Base-by-base conservation (phyloP, 805 yeast species). In the Candida tallmaniae region DNA sequence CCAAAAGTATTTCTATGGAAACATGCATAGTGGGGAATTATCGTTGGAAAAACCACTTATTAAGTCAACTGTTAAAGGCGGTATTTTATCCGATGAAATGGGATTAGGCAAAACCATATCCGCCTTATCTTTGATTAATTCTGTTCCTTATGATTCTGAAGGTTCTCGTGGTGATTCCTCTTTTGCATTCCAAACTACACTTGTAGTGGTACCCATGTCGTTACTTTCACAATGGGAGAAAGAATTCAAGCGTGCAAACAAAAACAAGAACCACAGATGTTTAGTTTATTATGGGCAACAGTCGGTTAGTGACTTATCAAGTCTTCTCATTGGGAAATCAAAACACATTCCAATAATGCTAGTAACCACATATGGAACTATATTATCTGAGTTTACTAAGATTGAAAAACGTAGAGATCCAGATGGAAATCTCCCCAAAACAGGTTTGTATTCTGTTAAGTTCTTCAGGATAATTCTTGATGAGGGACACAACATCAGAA, bases 51-150 rank as follows among this genome's bases (percentile, higher is more conserved):
- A 73, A 41, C 97, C 96, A 1, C 47, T 78, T 9, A 62, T 87
- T 26, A 75, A 70, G 38, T 67, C 80, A 2, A 50, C 72, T 13
- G 70, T 80, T 31, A 67, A 69, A 31, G 97, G 97, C 23, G 97
- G 97, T 2, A 83, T 89, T 14, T 61, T 89, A 11, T 95, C 97
- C 0, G 97, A 89, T 61, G 97, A 89, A 55, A 89, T 89, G 97
- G 97, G 97, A 0, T 66, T 89, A 6, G 97, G 97, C 27, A 89
- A 89, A 52, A 89, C 97, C 0, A 83, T 89, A 16, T 83, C 95
- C 1, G 77, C 95, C 0, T 58, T 87, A 34, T 73, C 96, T 0
- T 59, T 90, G 31, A 68, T 89, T 9, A 76, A 82, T 37, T 70
- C 85, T 0, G 78, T 71, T 7, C 84, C 87, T 0, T 54, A 47